Evolutionary conservation across 805 yeast species (phyloP).

Genomic region (Geotrichum ghanense): DNA sequence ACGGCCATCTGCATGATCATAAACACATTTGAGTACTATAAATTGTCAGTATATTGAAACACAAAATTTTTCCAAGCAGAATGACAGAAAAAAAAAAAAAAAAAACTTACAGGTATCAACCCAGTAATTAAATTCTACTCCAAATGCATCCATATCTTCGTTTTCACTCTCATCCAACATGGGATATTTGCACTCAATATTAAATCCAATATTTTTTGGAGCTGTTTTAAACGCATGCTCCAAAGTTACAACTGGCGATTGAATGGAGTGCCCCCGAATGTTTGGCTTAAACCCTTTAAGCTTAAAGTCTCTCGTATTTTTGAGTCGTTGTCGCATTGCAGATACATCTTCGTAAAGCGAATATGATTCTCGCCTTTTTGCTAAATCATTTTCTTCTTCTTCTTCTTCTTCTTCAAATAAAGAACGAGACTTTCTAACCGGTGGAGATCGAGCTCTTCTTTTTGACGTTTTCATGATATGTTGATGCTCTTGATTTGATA

Average conservation of each 20-base stretch:
- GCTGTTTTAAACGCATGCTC: slow-evolving; percentile 67
- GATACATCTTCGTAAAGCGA: slow-evolving; percentile 23
- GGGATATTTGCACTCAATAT: slow-evolving; percentile 85
- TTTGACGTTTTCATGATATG: background rate
- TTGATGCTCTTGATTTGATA: background rate
- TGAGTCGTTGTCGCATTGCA: slow-evolving; percentile 50
- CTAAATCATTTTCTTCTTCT: too few species aligned
- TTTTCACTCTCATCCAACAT: slow-evolving; percentile 81
- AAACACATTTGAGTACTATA: slow-evolving; percentile 54
- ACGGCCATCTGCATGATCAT: slow-evolving; percentile 61
- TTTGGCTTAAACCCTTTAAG: slow-evolving; percentile 78
- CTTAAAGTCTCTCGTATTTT: slow-evolving; percentile 72
- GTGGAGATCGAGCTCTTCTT: background rate
- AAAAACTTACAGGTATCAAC: slow-evolving; percentile 54
- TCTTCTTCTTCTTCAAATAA: too few species aligned
- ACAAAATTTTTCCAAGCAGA: too few species aligned
- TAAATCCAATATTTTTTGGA: slow-evolving; percentile 75
- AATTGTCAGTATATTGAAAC: background rate
- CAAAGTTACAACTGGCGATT: slow-evolving; percentile 78
- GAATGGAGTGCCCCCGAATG: slow-evolving; percentile 71
- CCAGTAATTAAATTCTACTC: slow-evolving; percentile 69
- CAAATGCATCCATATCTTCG: slow-evolving; percentile 75
- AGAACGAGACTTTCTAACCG: slow-evolving; percentile 15
- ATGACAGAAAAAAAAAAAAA: too few species aligned
- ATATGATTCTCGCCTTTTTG: slow-evolving; percentile 16